These are phyloP conservation scores for Rehmannia glutinosa DNA, from an alignment of 257 asterid species.

Conservation along the genomic window DNA sequence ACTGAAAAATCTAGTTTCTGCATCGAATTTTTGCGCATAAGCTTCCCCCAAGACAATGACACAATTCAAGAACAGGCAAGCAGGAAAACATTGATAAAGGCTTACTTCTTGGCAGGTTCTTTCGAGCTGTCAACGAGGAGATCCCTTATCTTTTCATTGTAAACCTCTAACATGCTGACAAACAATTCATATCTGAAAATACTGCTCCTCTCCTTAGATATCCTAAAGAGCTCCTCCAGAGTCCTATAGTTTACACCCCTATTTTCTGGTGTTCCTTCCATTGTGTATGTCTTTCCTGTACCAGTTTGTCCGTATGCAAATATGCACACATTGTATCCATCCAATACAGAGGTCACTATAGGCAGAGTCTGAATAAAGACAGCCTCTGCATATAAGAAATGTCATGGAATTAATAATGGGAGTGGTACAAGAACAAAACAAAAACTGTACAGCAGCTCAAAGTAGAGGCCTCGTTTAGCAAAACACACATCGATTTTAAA, in stretches of 20 bases:
- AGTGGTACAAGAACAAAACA: neutral
- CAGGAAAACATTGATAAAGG: neutral
- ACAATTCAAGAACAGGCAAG: conserved; percentile 7
- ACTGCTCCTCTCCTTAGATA: conserved; percentile 62
- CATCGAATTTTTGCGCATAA: neutral
- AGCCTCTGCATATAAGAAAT: conserved; percentile 48
- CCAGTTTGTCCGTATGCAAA: conserved; percentile 90
- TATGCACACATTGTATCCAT: conserved; percentile 92
- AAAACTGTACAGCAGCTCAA: neutral
- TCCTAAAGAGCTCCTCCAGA: conserved; percentile 71
- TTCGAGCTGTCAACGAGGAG: conserved; percentile 72
- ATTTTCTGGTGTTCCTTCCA: conserved; percentile 94
- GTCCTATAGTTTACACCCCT: conserved; percentile 94
- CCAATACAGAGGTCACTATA: conserved; percentile 86
- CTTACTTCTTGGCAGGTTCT: conserved; percentile 81
- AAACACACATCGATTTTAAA: neutral
- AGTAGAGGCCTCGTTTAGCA: neutral
- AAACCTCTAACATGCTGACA: conserved; percentile 97
- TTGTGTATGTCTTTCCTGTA: conserved; percentile 39
- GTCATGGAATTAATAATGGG: conserved; percentile 8
- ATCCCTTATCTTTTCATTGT: conserved; percentile 95
- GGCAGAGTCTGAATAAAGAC: conserved; percentile 78
- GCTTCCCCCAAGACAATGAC: neutral
- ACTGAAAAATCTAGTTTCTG: neutral
- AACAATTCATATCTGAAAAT: conserved; percentile 63